Evolutionary conservation across 345 rosid genomes (phyloP).

Genomic region (Melaleuca alternifolia): DNA sequence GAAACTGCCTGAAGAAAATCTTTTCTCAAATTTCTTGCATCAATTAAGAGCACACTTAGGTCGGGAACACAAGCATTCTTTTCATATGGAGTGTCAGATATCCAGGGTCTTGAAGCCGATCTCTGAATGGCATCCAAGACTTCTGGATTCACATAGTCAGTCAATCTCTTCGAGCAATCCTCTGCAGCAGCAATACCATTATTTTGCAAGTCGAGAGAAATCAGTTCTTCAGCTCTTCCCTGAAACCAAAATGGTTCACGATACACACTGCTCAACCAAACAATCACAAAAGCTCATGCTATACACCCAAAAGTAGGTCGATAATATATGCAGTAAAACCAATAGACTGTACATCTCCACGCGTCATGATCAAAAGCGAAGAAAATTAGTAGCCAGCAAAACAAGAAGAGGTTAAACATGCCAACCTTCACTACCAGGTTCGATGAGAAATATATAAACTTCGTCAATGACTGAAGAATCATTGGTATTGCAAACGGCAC

Average conservation of each 20-base stretch:
- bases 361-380: not conserved
- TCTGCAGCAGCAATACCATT: constrained; percentile 26
- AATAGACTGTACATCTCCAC: not conserved
- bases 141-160: constrained; percentile 10
- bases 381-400: not conserved
- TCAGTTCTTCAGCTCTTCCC: constrained; percentile 31
- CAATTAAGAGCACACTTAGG: constrained; percentile 17
- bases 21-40: constrained; percentile 11
- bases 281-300: not conserved
- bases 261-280: not conserved
- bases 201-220: constrained; percentile 10
- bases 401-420: not conserved
- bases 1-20: constrained; percentile 14
- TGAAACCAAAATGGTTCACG: not conserved
- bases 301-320: not conserved
- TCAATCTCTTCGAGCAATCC: constrained; percentile 24
- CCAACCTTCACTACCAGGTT: constrained; percentile 28
- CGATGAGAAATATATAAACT: constrained; percentile 22
- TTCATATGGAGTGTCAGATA: constrained; percentile 20
- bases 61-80: constrained; percentile 25
- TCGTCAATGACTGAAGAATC: constrained; percentile 8
- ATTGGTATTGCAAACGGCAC: constrained; percentile 24
- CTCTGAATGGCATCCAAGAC: constrained; percentile 32
- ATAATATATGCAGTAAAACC: not conserved
- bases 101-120: constrained; percentile 29